Evolutionary conservation across 352 stramenopile genomes (phyloP).

Genomic region (Albugo candida): DNA sequence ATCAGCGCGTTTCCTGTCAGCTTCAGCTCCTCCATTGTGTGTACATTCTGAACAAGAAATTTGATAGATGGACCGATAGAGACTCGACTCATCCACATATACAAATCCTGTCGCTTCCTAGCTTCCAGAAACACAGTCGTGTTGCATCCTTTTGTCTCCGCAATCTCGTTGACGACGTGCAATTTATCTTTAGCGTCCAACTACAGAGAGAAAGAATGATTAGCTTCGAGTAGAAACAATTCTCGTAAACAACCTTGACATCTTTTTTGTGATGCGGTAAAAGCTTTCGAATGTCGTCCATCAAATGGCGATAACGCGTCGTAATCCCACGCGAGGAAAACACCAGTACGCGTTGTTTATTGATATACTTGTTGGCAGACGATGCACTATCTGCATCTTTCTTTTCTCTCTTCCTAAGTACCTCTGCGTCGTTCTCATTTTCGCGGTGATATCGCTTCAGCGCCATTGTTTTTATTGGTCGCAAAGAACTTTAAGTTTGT

Average conservation of each 20-base stretch:
- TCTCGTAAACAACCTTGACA: slow-evolving; percentile 57
- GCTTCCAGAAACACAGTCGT: slow-evolving; percentile 92
- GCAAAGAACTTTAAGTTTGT: no score
- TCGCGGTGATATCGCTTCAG: no score
- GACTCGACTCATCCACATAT: slow-evolving; percentile 95
- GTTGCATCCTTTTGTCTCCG: slow-evolving; percentile 97
- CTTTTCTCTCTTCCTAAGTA: no score
- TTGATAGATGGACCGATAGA: slow-evolving; percentile 90
- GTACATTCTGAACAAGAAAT: slow-evolving; percentile 98
- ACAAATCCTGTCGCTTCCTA: slow-evolving; percentile 95
- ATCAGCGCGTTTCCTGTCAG: slow-evolving; percentile 97
- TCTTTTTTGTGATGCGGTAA: slow-evolving; percentile 99
- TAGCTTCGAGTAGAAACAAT: background rate
- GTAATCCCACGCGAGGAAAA: slow-evolving; percentile 85
- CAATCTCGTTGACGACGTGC: slow-evolving; percentile 96
- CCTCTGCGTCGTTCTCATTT: no score
- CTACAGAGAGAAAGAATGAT: slow-evolving; percentile 1
- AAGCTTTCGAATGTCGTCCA: slow-evolving; percentile 95
- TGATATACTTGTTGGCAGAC: slow-evolving; percentile 38
- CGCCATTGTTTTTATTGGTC: no score
- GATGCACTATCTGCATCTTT: background rate
- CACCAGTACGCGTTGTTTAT: slow-evolving; percentile 87
- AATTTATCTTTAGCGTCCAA: slow-evolving; percentile 90
- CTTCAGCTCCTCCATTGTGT: slow-evolving; percentile 99
- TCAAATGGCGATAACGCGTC: slow-evolving; percentile 92